Evolutionary conservation across 306 rosid species (phyloP), one percentile per base, ranked within the genome.

Genomic region (Corylus avellana): DNA sequence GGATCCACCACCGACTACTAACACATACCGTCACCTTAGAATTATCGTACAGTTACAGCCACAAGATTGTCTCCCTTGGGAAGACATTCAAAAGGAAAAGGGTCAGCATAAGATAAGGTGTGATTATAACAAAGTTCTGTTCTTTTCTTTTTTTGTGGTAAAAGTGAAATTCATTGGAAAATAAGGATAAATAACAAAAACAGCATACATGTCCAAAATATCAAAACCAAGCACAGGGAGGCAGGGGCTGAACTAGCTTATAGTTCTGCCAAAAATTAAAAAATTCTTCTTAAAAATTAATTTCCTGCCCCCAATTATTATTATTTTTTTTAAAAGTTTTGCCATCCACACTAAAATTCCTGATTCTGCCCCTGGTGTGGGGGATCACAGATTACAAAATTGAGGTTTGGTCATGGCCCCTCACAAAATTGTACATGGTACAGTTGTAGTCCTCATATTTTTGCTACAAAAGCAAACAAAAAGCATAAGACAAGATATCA

Each of bases 371-470:
- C 46, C 46, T 2, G 16, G 18, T 4, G 55, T 50, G 10, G 16
- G 16, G 55, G 55, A 50, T 50, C 18, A 12, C 5, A 14, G 17
- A 14, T 50, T 50, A 2, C 4, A 73, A 54, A 61, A 20, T 44
- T 67, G 46, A 20, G 68, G 67, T 72, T 59, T 74, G 72, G 72
- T 53, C 14, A 74, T 61, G 16, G 35, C 16, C 37, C 18, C 8
- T 61, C 67, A 61, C 73, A 84, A 70, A 32, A 35, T 64, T 47
- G 82, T 84, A 82, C 85, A 73, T 70, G 51, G 35, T 78, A 78
- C 50, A 51, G 67, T 58, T 20, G 58, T 53, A 69, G 58, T 62
- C 78, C 35, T 58, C 50, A 63, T 67, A 56, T 61, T 77, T 77
- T 74, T 55, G 53, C 8, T 70, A 72, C 29, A 56, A 81, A 87